Conservation (phyloP, 2,329 filamentous ascomycete genomes). For the Gaeumannomyces sp. region DNA sequence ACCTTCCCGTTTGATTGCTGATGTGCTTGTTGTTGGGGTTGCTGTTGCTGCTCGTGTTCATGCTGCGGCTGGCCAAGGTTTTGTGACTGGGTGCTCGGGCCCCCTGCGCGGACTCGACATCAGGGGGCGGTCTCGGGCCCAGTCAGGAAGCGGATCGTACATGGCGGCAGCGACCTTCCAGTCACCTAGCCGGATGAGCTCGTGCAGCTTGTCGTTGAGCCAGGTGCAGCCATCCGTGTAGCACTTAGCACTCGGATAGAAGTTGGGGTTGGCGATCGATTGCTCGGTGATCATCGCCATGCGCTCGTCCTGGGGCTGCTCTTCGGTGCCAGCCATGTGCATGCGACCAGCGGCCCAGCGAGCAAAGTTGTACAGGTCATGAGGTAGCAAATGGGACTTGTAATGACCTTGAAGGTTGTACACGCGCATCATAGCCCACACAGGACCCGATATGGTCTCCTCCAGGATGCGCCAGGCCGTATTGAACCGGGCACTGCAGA, state of each 20-base stretch:
- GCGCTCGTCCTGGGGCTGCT: constrained; percentile 15
- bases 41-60: constrained; percentile 11
- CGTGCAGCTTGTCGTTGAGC: constrained; percentile 14
- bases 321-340: constrained; percentile 11
- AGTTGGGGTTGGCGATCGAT: constrained; percentile 8
- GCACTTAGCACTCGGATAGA: constrained; percentile 14
- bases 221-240: constrained; percentile 14
- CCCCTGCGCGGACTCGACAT: background rate
- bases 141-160: constrained; percentile 16
- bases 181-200: constrained; percentile 16
- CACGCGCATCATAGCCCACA: constrained; percentile 19
- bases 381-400: constrained; percentile 14
- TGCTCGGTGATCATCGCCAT: constrained; percentile 17
- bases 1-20: constrained; percentile 6
- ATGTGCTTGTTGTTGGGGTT: constrained; percentile 6
- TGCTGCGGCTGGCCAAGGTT: background rate
- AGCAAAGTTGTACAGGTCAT: constrained; percentile 16
- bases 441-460: constrained; percentile 16
- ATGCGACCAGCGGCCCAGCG: constrained; percentile 14
- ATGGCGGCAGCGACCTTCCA: constrained; percentile 15
- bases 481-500: constrained; percentile 16
- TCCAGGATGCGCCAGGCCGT: constrained; percentile 17
- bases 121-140: constrained; percentile 12
- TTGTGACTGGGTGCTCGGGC: no score
- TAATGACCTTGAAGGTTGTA: constrained; percentile 13